A percentile compares a stretch with the other conserved stretches of the same genome.
Evolutionary conservation across 441 rosid genomes (phyloP).

Genomic region (Bocquillonia castaneifolia): DNA sequence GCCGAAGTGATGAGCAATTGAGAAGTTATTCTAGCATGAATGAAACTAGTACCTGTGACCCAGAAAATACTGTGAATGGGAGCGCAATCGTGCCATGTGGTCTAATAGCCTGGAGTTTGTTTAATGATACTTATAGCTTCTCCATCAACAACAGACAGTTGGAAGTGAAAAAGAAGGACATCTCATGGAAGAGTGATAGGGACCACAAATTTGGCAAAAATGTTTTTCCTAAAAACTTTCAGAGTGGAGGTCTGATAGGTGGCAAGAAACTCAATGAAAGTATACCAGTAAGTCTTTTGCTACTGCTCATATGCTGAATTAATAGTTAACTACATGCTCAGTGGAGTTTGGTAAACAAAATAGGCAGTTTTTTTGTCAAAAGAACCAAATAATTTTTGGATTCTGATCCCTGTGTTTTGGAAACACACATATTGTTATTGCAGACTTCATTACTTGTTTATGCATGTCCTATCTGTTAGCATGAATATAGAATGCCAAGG

Average conservation of each 20-base stretch:
- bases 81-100: constrained; percentile 73
- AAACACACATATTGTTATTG: background rate
- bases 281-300: constrained; percentile 46
- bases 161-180: constrained; percentile 53
- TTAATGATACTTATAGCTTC: constrained; percentile 74
- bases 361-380: background rate
- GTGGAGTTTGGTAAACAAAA: background rate
- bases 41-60: constrained; percentile 50
- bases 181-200: constrained; percentile 91
- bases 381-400: too few species aligned
- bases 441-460: background rate
- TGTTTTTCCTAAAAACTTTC: constrained; percentile 67
- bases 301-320: background rate
- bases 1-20: constrained; percentile 68
- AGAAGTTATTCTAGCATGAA: constrained; percentile 25
- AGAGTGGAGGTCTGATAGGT: constrained; percentile 48
- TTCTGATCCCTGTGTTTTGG: background rate
- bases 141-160: constrained; percentile 40
- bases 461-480: background rate
- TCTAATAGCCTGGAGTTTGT: constrained; percentile 94
- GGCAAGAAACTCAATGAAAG: constrained; percentile 43
- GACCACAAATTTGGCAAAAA: constrained; percentile 70
- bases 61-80: constrained; percentile 43
- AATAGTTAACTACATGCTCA: background rate
- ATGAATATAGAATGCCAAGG: background rate